Percentiles rank a stretch among this genome's conserved stretches.
phyloP scores from a whole-genome alignment of 352 stramenopile genomes.

The Pythium sukuiense region DNA sequence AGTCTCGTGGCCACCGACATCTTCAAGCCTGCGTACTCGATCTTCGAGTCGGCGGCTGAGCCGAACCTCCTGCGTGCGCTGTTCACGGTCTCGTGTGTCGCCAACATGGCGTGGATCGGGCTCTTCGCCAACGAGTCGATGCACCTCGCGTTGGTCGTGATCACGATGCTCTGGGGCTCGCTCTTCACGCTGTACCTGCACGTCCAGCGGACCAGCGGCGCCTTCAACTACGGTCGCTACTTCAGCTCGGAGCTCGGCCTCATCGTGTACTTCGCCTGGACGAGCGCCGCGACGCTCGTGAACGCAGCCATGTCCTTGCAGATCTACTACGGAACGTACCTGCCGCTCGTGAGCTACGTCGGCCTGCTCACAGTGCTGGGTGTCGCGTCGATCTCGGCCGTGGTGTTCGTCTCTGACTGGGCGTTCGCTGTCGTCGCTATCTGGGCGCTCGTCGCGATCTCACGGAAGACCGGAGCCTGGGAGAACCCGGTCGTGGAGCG shows the following conservation, averaged over 20 bases:
- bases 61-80: no score
- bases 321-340: neutral
- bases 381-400: neutral
- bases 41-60: no score
- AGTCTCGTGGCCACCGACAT: no score
- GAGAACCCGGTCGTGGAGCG: neutral
- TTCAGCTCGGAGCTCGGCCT: neutral
- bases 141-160: no score
- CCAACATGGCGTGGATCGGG: no score
- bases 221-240: neutral
- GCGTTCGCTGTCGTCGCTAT: neutral
- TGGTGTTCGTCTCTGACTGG: neutral
- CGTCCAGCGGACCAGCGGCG: constrained; percentile 80
- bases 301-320: neutral
- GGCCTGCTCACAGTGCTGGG: neutral
- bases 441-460: neutral
- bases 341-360: neutral
- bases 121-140: no score
- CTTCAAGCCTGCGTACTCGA: no score
- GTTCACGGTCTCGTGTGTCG: no score
- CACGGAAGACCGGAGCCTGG: neutral
- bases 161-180: no score
- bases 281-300: neutral
- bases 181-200: neutral
- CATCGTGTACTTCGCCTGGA: neutral